Evolutionary conservation across 306 rosid genomes (phyloP), one percentile per base, ranked within the genome.

Genomic region (Cicer bijugum): DNA sequence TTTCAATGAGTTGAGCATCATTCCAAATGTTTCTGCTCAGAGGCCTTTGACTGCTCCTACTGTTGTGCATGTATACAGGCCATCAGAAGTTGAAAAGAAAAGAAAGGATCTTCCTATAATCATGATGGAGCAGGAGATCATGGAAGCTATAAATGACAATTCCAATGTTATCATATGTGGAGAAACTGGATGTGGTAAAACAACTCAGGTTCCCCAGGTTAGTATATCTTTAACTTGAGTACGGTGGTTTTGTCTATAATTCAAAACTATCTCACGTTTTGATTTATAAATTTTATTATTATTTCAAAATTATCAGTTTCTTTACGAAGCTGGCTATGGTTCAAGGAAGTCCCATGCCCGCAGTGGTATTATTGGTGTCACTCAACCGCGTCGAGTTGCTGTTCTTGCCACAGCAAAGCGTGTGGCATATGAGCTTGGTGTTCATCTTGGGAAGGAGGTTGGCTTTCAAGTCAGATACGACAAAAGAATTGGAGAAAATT

Each of bases 161-260:
- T 81, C 91, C n/a, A 84, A 75, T 82, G 91, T 93, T 58, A 93
- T 93, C 80, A 76, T 93, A 79, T 93, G 98, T 38, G 98, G 98
- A 89, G 97, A 93, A 79, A 93, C 98, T 80, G 96, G 98, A 65
- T 93, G 98, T 88, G 98, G 98, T 79, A 93, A 93, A 93, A 93
- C 97, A 39, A 93, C 98, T 67, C 98, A 93, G 88, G 98, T 93
- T 84, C 97, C 98, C 64, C 98, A 93, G 85, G 96, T 89, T 62
- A 79, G 88, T 70, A 65, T 70, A 46, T 65, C 61, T 83, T 15
- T 46, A 61, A 38, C 75, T 77, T 58, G 56, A 58, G 70, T 48
- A 48, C 77, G 75, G 53, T 69, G 60, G 51, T 61, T 28, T 58
- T n/a, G 9, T 72, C 28, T 47, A 40, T 55, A 42, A 71, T 72